Conservation (phyloP, 306 rosid genomes). For the Lathyrus sativus region DNA sequence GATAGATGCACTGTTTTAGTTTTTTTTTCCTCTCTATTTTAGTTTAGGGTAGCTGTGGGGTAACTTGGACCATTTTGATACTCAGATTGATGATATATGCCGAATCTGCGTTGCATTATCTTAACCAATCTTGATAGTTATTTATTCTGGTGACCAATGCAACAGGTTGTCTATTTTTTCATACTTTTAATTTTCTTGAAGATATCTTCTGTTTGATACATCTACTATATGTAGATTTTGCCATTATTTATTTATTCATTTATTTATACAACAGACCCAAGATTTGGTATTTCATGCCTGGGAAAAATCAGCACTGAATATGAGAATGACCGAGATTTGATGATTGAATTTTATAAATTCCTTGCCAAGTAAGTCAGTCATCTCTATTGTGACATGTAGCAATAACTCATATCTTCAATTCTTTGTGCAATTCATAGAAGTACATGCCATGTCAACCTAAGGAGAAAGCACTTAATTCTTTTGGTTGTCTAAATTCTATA, state of each 20-base stretch:
- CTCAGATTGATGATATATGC: slow-evolving; percentile 20
- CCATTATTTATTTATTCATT: not conserved
- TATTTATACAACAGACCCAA: slow-evolving; percentile 57
- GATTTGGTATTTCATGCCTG: slow-evolving; percentile 71
- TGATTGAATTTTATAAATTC: slow-evolving; percentile 69
- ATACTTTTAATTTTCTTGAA: too few species aligned
- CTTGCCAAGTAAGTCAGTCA: slow-evolving; percentile 58
- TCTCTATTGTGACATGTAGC: not conserved
- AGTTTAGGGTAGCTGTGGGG: slow-evolving; percentile 16
- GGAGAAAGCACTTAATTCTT: slow-evolving; percentile 2
- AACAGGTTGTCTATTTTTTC: too few species aligned
- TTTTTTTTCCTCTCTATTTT: slow-evolving; percentile 1
- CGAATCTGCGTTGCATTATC: slow-evolving; percentile 24
- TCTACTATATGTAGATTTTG: not conserved
- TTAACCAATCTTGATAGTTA: too few species aligned
- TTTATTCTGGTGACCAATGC: too few species aligned
- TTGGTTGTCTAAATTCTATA: slow-evolving; percentile 3
- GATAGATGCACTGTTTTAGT: not conserved
- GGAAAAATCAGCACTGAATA: slow-evolving; percentile 65
- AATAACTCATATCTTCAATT: slow-evolving; percentile 19
- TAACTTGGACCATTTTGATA: slow-evolving; percentile 25
- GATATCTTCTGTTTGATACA: not conserved
- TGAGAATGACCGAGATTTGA: slow-evolving; percentile 75
- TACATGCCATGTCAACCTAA: not conserved
- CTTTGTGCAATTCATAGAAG: not conserved